phyloP scores from a whole-genome alignment of 2,329 filamentous ascomycete genomes.

The Ophiostoma perfectum region DNA sequence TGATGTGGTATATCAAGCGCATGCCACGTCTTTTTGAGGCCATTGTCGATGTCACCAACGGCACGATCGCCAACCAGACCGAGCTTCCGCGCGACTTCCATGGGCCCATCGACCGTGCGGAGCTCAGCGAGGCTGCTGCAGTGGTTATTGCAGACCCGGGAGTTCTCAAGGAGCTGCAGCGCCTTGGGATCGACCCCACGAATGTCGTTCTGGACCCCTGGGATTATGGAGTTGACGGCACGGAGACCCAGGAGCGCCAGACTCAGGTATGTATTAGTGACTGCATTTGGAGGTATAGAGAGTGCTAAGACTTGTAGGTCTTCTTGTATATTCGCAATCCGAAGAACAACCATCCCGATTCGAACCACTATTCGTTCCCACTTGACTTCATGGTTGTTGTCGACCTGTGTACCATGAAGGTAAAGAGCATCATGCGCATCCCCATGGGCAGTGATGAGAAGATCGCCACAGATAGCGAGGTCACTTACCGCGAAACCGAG shows the following conservation, averaged over 20 bases:
- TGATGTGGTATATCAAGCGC: slow-evolving; percentile 54
- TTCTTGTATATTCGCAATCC: slow-evolving; percentile 63
- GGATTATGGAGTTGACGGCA: slow-evolving; percentile 56
- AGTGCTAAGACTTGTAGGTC: slow-evolving; percentile 11
- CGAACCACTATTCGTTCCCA: slow-evolving; percentile 55
- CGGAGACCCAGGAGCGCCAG: slow-evolving; percentile 21
- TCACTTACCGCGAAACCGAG: slow-evolving; percentile 34
- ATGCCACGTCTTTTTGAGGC: slow-evolving; percentile 61
- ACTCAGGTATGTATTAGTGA: slow-evolving; percentile 45
- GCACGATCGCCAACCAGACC: slow-evolving; percentile 50
- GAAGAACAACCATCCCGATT: slow-evolving; percentile 55
- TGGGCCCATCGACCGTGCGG: slow-evolving; percentile 53
- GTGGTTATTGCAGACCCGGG: slow-evolving; percentile 49
- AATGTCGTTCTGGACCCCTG: slow-evolving; percentile 58
- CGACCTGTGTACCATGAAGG: slow-evolving; percentile 44
- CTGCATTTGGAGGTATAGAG: no score
- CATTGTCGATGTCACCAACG: slow-evolving; percentile 44
- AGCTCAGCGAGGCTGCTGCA: slow-evolving; percentile 54
- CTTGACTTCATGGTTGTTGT: slow-evolving; percentile 55
- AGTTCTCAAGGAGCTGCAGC: slow-evolving; percentile 56
- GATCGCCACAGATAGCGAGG: slow-evolving; percentile 23
- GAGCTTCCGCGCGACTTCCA: slow-evolving; percentile 56
- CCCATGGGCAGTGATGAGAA: slow-evolving; percentile 49
- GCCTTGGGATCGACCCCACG: slow-evolving; percentile 54
- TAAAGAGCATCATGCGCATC: slow-evolving; percentile 39